phyloP scores from a whole-genome alignment of 2,329 filamentous ascomycete genomes.

The Ustulina deusta region DNA sequence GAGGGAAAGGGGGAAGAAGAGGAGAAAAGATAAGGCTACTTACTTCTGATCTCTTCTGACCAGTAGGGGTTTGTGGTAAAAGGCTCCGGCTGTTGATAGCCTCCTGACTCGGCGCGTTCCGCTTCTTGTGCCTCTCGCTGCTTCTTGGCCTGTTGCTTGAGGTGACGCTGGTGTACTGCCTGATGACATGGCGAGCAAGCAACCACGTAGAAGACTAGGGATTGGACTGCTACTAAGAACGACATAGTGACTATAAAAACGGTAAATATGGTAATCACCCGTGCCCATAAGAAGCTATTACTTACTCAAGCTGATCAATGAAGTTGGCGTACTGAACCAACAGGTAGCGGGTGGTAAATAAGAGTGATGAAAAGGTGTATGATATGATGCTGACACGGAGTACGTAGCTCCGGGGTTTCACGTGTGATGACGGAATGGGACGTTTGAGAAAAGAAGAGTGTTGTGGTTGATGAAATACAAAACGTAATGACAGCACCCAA shows the following conservation, averaged over 20 bases:
- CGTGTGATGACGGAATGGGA: slow-evolving; percentile 1
- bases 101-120: slow-evolving; percentile 60
- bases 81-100: slow-evolving; percentile 83
- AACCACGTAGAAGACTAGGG: slow-evolving; percentile 80
- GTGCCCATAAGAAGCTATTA: not conserved
- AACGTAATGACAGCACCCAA: no score
- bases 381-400: not conserved
- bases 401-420: not conserved
- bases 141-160: slow-evolving; percentile 76
- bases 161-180: slow-evolving; percentile 75
- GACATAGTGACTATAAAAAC: slow-evolving; percentile 55
- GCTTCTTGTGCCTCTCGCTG: slow-evolving; percentile 63
- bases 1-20: not conserved
- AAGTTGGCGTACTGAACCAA: slow-evolving; percentile 1
- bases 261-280: not conserved
- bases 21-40: slow-evolving; percentile 2
- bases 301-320: not conserved
- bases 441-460: no score
- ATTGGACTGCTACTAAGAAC: slow-evolving; percentile 74
- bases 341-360: not conserved
- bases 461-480: no score
- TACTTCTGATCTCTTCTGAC: slow-evolving; percentile 80
- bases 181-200: slow-evolving; percentile 84
- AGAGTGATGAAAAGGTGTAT: not conserved
- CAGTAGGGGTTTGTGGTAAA: slow-evolving; percentile 91